Base-by-base conservation (phyloP, 495 filamentous ascomycete species). In the Penicillium goetzii region DNA sequence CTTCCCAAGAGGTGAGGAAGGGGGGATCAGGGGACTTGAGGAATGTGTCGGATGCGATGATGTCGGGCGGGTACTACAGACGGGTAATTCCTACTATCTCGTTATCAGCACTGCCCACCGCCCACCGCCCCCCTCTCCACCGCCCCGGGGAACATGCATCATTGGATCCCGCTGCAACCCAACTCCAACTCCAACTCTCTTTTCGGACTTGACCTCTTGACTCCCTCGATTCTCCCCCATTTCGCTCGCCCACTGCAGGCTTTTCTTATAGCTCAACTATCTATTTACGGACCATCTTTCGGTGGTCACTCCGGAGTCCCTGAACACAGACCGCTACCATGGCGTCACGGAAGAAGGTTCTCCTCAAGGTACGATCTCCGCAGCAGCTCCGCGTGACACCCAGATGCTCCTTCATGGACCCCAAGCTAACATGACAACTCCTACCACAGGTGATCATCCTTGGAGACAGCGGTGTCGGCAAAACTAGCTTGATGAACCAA, bases 401-500 rank as follows among this genome's bases (percentile, higher is more conserved):
- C 56, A 25, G 41, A 58, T 38, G 53, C 11, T 32, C 11, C 2
- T 34, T 23, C 14, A 33, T 8, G 19, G 32, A 3, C 21, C 34
- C 47, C 43, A 40, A 43, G 45, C 68, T 70, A 52, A 63, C 60
- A 47, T 38, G 8, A 1, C 19, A 26, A 19, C 38, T 45, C 51
- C 26, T 30, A n/a, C 11, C 60, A 17, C 66, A 97, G 94, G 93
- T 99, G 65, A 98, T 99, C 68, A 98, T 99, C 74, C 86, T 99
- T 61, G 95, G 95, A 66, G 95, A 98, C 75, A 97, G 93, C 77
- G 95, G 95, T 74, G 95, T 99, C 50, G 95, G 95, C 65, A 99
- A 99, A 84, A 99, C 96, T 56, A 97, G 92, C 78, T 88, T 99
- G 85, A 98, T 99, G 95, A 99, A 98, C 81, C 95, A 99, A 98